Conservation (phyloP, 257 asterid genomes). For the Nicotiana noctiflora region DNA sequence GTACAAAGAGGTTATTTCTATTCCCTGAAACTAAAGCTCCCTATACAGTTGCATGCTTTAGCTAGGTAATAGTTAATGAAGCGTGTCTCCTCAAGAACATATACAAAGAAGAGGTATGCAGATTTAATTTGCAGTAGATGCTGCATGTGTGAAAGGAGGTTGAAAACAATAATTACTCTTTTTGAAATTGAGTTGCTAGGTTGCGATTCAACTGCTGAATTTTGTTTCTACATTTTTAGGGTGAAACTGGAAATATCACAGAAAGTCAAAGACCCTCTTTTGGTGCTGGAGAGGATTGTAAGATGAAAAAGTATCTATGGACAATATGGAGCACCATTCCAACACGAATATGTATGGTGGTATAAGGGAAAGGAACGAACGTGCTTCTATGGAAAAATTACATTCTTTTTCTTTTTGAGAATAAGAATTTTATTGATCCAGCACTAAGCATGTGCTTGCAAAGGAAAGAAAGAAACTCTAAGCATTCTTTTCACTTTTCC, state of each 20-base stretch:
- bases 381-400: not conserved
- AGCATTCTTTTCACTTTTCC: not conserved
- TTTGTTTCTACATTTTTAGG: not conserved
- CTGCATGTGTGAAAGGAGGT: not conserved
- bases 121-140: not conserved
- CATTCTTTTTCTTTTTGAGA: not conserved
- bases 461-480: not conserved
- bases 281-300: not conserved
- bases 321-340: not conserved
- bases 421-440: not conserved
- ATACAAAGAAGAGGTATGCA: not conserved
- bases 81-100: not conserved
- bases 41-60: not conserved
- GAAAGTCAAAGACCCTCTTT: not conserved
- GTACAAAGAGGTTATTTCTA: not conserved
- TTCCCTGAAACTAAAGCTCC: not conserved
- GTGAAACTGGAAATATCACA: not conserved
- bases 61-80: not conserved
- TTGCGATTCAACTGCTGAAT: not conserved
- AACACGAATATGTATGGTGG: not conserved
- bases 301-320: not conserved
- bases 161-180: not conserved
- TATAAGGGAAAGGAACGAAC: not conserved
- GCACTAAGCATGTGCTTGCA: no score
- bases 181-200: not conserved